Conservation (phyloP, 495 filamentous ascomycete species). For the Evernia prunastri region DNA sequence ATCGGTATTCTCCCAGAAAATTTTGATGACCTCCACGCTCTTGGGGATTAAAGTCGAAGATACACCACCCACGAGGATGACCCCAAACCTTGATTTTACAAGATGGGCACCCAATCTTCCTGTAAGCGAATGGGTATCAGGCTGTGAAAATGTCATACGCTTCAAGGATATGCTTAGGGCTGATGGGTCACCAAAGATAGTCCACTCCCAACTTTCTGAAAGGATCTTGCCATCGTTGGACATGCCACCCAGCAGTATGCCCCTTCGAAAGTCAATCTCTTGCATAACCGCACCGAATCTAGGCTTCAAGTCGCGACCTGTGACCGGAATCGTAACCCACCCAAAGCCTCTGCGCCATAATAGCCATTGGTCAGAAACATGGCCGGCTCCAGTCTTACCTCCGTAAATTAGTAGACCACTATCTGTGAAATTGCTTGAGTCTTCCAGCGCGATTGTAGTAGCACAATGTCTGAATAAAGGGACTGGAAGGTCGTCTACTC, state of each 20-base stretch:
- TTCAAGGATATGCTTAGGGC: constrained; percentile 19
- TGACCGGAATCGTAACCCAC: constrained; percentile 45
- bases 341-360: constrained; percentile 53
- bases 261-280: constrained; percentile 36
- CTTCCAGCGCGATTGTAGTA: constrained; percentile 41
- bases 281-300: constrained; percentile 57
- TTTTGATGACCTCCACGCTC: constrained; percentile 36
- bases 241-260: constrained; percentile 65
- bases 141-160: constrained; percentile 19
- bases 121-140: not conserved
- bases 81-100: constrained; percentile 36
- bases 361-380: constrained; percentile 54
- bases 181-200: constrained; percentile 26
- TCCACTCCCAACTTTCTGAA: constrained; percentile 54
- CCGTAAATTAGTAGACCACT: constrained; percentile 55
- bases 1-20: constrained; percentile 18
- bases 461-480: constrained; percentile 70
- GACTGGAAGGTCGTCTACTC: constrained; percentile 53
- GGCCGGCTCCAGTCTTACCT: constrained; percentile 56
- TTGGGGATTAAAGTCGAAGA: constrained; percentile 30
- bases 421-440: constrained; percentile 26
- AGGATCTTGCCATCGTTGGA: constrained; percentile 51
- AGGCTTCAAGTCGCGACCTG: constrained; percentile 37
- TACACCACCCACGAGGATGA: constrained; percentile 41
- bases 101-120: constrained; percentile 38